These are phyloP conservation scores for Colletotrichum sp. DNA, from an alignment of 2,329 filamentous ascomycete species.

Conservation along the genomic window DNA sequence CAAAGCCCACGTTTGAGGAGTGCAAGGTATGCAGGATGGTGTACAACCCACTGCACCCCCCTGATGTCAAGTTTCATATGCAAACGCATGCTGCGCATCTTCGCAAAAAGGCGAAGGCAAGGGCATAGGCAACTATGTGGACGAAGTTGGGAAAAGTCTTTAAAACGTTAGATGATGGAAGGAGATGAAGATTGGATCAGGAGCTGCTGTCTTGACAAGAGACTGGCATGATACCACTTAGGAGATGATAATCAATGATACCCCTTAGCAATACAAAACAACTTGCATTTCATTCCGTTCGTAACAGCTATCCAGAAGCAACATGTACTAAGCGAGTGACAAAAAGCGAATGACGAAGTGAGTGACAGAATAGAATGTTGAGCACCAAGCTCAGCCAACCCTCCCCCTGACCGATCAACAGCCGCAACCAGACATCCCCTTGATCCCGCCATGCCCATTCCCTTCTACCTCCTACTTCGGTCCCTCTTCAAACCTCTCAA, in stretches of 20 bases:
- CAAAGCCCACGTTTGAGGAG: constrained; percentile 45
- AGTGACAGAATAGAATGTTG: not conserved
- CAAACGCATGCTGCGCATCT: constrained; percentile 35
- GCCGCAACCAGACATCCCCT: not conserved
- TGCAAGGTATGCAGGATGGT: constrained; percentile 48
- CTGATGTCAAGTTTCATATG: constrained; percentile 47
- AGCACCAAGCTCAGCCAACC: not conserved
- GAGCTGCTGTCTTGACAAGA: not conserved
- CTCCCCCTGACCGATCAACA: not conserved
- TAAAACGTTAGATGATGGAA: not conserved
- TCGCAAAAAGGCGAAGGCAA: not conserved
- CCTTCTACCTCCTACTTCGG: accelerated
- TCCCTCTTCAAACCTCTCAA: not conserved
- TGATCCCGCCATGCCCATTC: not conserved
- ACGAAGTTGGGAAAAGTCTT: not conserved
- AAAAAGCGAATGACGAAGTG: not conserved
- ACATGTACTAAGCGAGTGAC: not conserved
- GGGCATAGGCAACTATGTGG: not conserved
- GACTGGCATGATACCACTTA: not conserved
- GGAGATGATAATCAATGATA: constrained; percentile 8
- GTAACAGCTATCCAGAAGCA: not conserved
- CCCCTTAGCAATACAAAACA: not conserved
- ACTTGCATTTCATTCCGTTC: not conserved
- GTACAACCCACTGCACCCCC: constrained; percentile 48
- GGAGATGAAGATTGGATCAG: not conserved